Evolutionary conservation across 129 eudicot species (phyloP).

Genomic region (sunflower (Helianthus annuus)): HanXRQr2.0-SUNRISE NC_035436.2:188749751-188750250

Average conservation of each 20-base stretch:
- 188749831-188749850: constrained; percentile 68
- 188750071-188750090: constrained; percentile 48
- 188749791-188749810: constrained; percentile 10
- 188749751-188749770: neutral
- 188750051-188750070: constrained; percentile 30
- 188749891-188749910: constrained; percentile 6
- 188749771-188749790: neutral
- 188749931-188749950: neutral
- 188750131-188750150: constrained; percentile 58
- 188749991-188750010: constrained; percentile 35
- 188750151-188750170: constrained; percentile 47
- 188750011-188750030: constrained; percentile 37
- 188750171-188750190: neutral
- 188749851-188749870: constrained; percentile 58
- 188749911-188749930: neutral
- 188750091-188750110: constrained; percentile 48
- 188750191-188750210: constrained; percentile 9
- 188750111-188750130: constrained; percentile 38
- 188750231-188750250: constrained; percentile 75
- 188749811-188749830: constrained; percentile 52
- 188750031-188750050: constrained; percentile 48
- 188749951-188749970: constrained; percentile 10
- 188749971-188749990: constrained; percentile 51
- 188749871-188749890: constrained; percentile 44
- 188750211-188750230: constrained; percentile 2